These are phyloP conservation scores for Gastrolobium villosum DNA, from an alignment of 306 rosid genomes.

Conservation along the genomic window DNA sequence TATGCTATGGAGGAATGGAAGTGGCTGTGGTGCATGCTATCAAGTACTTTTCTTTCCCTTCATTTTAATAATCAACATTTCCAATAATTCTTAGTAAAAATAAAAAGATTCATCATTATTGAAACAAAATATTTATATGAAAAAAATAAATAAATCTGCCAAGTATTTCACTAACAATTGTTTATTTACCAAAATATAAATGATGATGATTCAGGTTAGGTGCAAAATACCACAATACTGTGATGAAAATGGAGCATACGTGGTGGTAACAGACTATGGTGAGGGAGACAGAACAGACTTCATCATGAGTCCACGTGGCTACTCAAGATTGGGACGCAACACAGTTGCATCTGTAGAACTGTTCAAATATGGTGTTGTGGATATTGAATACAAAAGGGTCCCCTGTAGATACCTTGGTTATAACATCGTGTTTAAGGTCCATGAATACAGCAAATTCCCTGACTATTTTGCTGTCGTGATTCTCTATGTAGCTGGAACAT, in stretches of 20 bases:
- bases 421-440: constrained; percentile 59
- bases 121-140: not conserved
- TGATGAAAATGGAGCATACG: constrained; percentile 54
- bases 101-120: not conserved
- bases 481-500: constrained; percentile 58
- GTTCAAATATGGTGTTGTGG: constrained; percentile 59
- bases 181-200: not conserved
- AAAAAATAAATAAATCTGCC: not conserved
- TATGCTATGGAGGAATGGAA: constrained; percentile 72
- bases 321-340: constrained; percentile 42
- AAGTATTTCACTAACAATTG: not conserved
- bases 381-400: constrained; percentile 52
- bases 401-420: constrained; percentile 61
- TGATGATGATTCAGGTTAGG: constrained; percentile 49
- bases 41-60: constrained; percentile 54
- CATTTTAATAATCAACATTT: not conserved
- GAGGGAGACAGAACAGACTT: constrained; percentile 62
- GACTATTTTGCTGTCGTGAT: constrained; percentile 64
- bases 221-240: constrained; percentile 52
- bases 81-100: not conserved
- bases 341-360: constrained; percentile 49
- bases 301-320: constrained; percentile 56
- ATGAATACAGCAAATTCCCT: constrained; percentile 71
- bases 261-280: constrained; percentile 62
- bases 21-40: constrained; percentile 92